phyloP scores from a whole-genome alignment of 768 basidiomycete genomes.

The Tylopilus rubrobrunneus region DNA sequence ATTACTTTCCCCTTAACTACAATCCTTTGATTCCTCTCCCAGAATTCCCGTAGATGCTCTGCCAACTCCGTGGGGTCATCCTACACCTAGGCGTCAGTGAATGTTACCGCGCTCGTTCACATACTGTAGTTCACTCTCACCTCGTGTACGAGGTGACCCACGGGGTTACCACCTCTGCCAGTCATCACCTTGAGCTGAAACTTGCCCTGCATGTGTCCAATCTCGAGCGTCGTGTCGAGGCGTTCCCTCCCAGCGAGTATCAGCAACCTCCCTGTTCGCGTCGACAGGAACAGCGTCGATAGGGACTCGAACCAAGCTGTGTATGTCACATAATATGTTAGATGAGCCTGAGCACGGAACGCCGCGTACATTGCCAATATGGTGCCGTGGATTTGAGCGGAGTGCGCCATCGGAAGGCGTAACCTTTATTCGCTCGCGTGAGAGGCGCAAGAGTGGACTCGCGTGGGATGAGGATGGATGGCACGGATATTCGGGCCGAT shows the following conservation, averaged over 20 bases:
- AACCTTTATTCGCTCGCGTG: conserved; percentile 23
- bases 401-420: conserved; percentile 71
- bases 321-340: not conserved
- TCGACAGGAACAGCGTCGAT: conserved; percentile 72
- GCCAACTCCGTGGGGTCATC: conserved; percentile 84
- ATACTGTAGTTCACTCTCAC: conserved; percentile 33
- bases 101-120: not conserved
- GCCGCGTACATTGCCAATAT: conserved; percentile 76
- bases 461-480: conserved; percentile 61
- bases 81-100: conserved; percentile 35
- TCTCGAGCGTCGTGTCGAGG: conserved; percentile 90
- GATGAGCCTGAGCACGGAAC: not conserved
- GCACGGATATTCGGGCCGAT: conserved; percentile 89
- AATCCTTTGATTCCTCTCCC: conserved; percentile 79
- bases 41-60: conserved; percentile 81
- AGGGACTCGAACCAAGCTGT: conserved; percentile 90
- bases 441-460: conserved; percentile 32
- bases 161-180: conserved; percentile 43
- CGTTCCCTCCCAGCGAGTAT: conserved; percentile 91
- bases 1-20: conserved; percentile 48
- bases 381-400: conserved; percentile 80
- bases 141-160: conserved; percentile 95
- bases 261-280: conserved; percentile 78
- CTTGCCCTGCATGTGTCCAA: conserved; percentile 95
- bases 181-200: conserved; percentile 86